Conservation (phyloP, 768 basidiomycete species). For the Agrocybe pediades region DNA sequence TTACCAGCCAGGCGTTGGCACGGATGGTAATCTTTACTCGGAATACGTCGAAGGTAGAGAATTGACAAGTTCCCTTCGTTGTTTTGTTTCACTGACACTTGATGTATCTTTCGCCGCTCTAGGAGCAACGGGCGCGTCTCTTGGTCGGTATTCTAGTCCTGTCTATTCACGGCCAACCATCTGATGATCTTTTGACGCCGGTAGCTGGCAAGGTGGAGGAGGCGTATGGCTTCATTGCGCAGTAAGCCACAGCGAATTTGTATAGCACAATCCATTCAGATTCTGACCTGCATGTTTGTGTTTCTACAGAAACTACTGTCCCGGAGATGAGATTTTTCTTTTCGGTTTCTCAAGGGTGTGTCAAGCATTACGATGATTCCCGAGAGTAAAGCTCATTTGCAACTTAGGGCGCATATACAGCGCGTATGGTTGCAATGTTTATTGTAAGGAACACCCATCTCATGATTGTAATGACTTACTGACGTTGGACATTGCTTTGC, state of each 20-base stretch:
- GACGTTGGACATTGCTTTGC: background rate
- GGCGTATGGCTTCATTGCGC: conserved; percentile 78
- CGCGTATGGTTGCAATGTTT: conserved; percentile 71
- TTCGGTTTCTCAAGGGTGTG: conserved; percentile 77
- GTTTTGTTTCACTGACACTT: conserved; percentile 5
- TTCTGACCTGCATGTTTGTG: background rate
- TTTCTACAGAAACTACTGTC: conserved; percentile 58
- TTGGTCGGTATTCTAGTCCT: conserved; percentile 42
- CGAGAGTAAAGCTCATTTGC: background rate
- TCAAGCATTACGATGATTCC: background rate
- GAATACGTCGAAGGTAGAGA: conserved; percentile 59
- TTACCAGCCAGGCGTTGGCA: conserved; percentile 65
- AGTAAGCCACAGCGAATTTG: conserved; percentile 59
- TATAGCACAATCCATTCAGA: background rate
- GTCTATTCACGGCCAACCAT: background rate
- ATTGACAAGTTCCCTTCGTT: background rate
- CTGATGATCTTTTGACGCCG: conserved; percentile 2
- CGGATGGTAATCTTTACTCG: conserved; percentile 57
- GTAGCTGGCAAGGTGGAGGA: conserved; percentile 75
- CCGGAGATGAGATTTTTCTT: conserved; percentile 79
- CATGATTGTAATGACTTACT: background rate
- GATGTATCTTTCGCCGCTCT: too few species aligned
- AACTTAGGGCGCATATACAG: conserved; percentile 74
- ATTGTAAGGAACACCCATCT: conserved; percentile 44
- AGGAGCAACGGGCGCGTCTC: conserved; percentile 66